phyloP scores from a whole-genome alignment of 2,329 filamentous ascomycete genomes.

The Graphiopsis chlorocephala region DNA sequence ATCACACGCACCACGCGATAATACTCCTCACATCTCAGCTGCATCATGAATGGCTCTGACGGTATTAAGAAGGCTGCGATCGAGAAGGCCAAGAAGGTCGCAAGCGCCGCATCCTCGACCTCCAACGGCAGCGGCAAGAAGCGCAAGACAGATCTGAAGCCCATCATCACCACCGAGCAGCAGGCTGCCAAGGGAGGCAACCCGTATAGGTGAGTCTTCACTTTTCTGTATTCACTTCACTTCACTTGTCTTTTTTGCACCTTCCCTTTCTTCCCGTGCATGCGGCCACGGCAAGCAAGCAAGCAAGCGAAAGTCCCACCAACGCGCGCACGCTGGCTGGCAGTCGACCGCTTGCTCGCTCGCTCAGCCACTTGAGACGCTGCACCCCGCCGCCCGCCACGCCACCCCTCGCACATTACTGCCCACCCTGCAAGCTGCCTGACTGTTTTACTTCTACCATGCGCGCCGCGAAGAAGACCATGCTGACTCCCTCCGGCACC shows the following conservation, averaged over 20 bases:
- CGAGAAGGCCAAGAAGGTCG: slow-evolving; percentile 65
- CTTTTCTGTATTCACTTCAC: background rate
- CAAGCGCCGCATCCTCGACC: slow-evolving; percentile 48
- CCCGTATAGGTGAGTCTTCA: slow-evolving; percentile 41
- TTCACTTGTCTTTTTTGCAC: background rate
- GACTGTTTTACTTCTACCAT: background rate
- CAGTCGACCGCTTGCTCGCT: slow-evolving; percentile 3
- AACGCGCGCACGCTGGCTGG: background rate
- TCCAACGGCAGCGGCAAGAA: slow-evolving; percentile 50
- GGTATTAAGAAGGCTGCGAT: slow-evolving; percentile 61
- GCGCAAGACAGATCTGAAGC: slow-evolving; percentile 68
- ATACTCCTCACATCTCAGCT: background rate
- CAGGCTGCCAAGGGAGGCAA: slow-evolving; percentile 46
- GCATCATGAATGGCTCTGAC: slow-evolving; percentile 62
- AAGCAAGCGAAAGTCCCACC: background rate
- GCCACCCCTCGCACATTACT: slow-evolving; percentile 9
- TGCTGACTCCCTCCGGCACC: slow-evolving; percentile 25
- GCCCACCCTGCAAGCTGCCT: slow-evolving; percentile 7
- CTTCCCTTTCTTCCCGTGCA: slow-evolving; percentile 1
- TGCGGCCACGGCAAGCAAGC: slow-evolving; percentile 3
- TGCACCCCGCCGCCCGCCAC: slow-evolving; percentile 8
- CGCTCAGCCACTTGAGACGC: slow-evolving; percentile 13
- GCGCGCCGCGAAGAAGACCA: slow-evolving; percentile 17
- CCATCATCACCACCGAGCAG: slow-evolving; percentile 70
- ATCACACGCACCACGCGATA: background rate